Evolutionary conservation across 225 moss, liverwort and hornwort genomes (phyloP), one percentile per base, ranked within the genome.

Genomic region (Pseudoscleropodium purum): DNA sequence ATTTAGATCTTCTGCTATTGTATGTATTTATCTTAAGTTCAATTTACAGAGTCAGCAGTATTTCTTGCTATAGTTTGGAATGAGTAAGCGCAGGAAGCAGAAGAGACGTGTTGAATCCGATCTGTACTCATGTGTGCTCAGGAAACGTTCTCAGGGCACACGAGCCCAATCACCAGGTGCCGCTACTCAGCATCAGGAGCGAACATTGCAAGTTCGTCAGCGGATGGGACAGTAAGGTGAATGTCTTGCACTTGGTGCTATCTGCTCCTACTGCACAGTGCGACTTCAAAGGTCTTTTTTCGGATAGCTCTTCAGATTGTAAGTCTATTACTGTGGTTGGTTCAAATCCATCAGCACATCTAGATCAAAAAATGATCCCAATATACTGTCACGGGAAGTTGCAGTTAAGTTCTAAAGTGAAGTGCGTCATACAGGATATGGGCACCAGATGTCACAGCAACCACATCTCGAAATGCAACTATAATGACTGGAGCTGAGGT

Each of bases 141-240:
- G 98, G 98, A 98, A 91, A 95, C 93, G 11, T 98, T 97, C 90
- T 95, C 95, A 70, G 97, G 96, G 73, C 98, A 98, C 89, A 97
- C 97, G 69, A 97, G 96, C 83, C 88, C 96, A 75, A 98, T 98
- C 89, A 97, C 97, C 61, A 92, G 94, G 79, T 98, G 96, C 91
- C 94, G 97, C 65, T 98, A 97, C 85, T 98, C 98, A 75, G 94
- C 95, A 79, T 93, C 95, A 83, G 98, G 98, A 83, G 91, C 95
- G 88, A 97, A 95, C 92, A 95, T 98, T 95, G 97, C 98, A 59
- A 98, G 98, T 92, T 97, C 98, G 79, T 98, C 98, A 84, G 87
- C 87, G 45, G 98, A 98, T 94, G 98, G 98, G 79, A 98, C 95
- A 75, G 98, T 98, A 83, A 96, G 97, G 98, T 98, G 93, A 91